Conservation (phyloP, 2,329 filamentous ascomycete species). For the Monosporascus sp. region DNA sequence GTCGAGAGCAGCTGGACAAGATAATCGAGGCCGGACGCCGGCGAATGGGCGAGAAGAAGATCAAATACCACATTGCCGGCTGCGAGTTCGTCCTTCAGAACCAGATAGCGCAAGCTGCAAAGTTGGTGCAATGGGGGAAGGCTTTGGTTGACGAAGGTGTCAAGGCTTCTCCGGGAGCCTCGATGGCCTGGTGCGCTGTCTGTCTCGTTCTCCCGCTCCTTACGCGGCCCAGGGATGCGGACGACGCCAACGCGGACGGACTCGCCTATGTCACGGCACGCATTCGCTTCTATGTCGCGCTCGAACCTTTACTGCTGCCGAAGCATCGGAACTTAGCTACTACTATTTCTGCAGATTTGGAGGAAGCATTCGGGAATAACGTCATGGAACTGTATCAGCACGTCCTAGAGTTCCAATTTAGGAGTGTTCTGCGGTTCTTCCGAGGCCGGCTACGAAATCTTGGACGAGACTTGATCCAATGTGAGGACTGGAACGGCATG, state of each 20-base stretch:
- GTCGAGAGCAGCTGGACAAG: neutral
- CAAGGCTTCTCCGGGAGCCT: constrained; percentile 26
- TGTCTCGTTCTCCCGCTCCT: constrained; percentile 31
- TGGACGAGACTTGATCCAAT: constrained; percentile 9
- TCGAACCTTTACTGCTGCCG: constrained; percentile 22
- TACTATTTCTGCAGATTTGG: constrained; percentile 2
- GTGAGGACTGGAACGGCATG: constrained; percentile 16
- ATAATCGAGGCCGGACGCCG: constrained; percentile 13
- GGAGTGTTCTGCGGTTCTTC: constrained; percentile 28
- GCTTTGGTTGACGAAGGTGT: constrained; percentile 21
- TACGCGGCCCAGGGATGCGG: constrained; percentile 22
- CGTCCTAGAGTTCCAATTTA: constrained; percentile 32
- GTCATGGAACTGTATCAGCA: constrained; percentile 25
- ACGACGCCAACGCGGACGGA: constrained; percentile 26
- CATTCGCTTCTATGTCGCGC: constrained; percentile 27
- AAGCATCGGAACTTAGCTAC: neutral
- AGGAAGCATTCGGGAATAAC: constrained; percentile 7
- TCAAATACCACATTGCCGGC: neutral
- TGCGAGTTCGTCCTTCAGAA: constrained; percentile 6
- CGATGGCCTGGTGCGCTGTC: constrained; percentile 30
- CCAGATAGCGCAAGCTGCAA: constrained; percentile 16
- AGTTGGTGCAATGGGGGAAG: constrained; percentile 17
- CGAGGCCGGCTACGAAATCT: constrained; percentile 6
- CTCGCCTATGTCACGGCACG: constrained; percentile 29
- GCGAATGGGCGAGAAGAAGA: constrained; percentile 12